These are phyloP conservation scores for Neltuma alba DNA, from an alignment of 306 rosid genomes.

Conservation along the genomic window DNA sequence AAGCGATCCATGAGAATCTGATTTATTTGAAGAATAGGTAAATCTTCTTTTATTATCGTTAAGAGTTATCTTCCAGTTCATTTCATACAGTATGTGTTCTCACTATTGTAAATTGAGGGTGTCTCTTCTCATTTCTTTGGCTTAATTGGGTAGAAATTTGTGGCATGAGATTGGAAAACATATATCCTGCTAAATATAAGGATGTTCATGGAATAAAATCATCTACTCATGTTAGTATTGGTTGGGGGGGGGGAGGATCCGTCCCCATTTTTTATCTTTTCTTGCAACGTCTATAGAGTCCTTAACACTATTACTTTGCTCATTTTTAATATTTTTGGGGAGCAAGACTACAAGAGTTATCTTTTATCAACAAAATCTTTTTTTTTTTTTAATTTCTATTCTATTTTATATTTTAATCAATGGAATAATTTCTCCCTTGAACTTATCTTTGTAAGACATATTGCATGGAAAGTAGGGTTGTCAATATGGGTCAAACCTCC, in stretches of 20 bases:
- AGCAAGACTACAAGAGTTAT: background rate
- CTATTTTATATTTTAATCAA: background rate
- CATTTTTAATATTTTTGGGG: background rate
- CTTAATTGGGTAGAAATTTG: background rate
- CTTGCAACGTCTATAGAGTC: background rate
- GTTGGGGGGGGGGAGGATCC: background rate
- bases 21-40: constrained; percentile 53
- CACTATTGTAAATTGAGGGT: background rate
- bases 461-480: background rate
- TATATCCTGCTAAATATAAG: constrained; percentile 9
- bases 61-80: background rate
- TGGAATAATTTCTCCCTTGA: background rate
- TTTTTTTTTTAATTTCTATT: background rate
- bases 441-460: background rate
- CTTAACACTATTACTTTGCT: background rate
- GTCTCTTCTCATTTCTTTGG: background rate
- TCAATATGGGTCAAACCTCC: background rate
- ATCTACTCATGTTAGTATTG: background rate
- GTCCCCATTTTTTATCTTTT: background rate
- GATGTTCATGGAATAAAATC: background rate
- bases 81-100: constrained; percentile 23
- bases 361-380: background rate
- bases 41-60: constrained; percentile 9
- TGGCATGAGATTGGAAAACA: constrained; percentile 15
- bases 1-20: constrained; percentile 58